A percentile compares a stretch with the other conserved stretches of the same genome.
Evolutionary conservation across 352 stramenopile species (phyloP).

Genomic region (Pilasporangium apinafurcum): DNA sequence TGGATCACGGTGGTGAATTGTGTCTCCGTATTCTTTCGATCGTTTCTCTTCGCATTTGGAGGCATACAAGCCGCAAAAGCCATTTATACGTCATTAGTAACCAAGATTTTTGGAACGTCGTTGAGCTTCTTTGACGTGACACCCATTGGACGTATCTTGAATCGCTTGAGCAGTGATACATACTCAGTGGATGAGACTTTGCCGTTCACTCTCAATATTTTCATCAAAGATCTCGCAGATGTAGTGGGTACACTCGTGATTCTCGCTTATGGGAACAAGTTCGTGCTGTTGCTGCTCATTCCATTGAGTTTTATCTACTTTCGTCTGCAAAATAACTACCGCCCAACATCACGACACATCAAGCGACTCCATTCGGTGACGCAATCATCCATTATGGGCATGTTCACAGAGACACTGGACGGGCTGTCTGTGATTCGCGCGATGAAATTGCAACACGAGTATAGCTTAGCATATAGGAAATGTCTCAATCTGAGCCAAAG

Average conservation of each 20-base stretch:
- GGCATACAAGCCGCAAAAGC: constrained; percentile 58
- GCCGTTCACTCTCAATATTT: constrained; percentile 87
- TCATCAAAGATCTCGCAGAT: constrained; percentile 74
- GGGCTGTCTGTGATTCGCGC: constrained; percentile 62
- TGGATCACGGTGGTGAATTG: constrained; percentile 68
- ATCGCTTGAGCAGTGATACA: constrained; percentile 74
- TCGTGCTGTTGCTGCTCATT: constrained; percentile 68
- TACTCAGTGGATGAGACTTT: constrained; percentile 84
- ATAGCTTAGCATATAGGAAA: constrained; percentile 26
- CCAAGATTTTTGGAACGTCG: constrained; percentile 43
- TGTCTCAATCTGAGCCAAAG: constrained; percentile 64
- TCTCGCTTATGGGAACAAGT: constrained; percentile 72
- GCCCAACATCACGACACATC: constrained; percentile 66
- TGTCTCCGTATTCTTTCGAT: constrained; percentile 58
- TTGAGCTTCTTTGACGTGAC: constrained; percentile 69
- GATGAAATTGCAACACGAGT: constrained; percentile 34
- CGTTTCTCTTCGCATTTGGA: constrained; percentile 82
- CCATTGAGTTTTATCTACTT: constrained; percentile 68
- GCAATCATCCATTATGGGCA: constrained; percentile 65
- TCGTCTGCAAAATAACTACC: constrained; percentile 53
- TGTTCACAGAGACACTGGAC: constrained; percentile 74
- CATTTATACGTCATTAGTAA: constrained; percentile 53
- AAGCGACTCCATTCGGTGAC: constrained; percentile 62
- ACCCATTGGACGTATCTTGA: constrained; percentile 63
- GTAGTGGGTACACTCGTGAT: constrained; percentile 68